A percentile compares a stretch with the other conserved stretches of the same genome.
These are phyloP conservation scores for Wallacemonas rigidus DNA, from an alignment of 208 protist genomes.

Conservation along the genomic window DNA sequence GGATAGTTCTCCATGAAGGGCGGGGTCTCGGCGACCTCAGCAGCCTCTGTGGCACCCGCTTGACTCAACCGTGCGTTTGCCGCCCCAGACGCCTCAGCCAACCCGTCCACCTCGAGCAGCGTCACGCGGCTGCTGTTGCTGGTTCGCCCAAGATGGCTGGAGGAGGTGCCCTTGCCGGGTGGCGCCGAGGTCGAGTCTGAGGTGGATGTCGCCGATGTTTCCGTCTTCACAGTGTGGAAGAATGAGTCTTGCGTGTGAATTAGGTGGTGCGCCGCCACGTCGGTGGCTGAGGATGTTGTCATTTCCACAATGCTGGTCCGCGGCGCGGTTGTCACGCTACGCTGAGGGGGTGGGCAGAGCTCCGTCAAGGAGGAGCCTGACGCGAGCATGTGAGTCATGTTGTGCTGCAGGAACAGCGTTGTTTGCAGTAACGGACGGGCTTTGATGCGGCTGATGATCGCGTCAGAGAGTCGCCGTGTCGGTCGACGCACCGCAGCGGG, in stretches of 20 bases:
- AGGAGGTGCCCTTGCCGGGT: background rate
- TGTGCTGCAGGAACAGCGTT: conserved; percentile 62
- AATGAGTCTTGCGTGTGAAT: conserved; percentile 3
- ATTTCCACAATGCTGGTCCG: background rate
- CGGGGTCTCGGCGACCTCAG: background rate
- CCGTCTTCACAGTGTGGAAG: background rate
- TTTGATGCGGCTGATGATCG: conserved; percentile 40
- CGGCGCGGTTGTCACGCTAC: background rate
- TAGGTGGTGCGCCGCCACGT: background rate
- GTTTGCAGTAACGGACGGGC: conserved; percentile 59
- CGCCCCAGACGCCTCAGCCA: background rate
- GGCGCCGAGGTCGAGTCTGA: conserved; percentile 7
- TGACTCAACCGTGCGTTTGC: background rate
- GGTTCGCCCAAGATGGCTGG: background rate
- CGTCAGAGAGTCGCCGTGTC: conserved; percentile 28
- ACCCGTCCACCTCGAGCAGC: background rate
- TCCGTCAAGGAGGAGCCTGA: background rate
- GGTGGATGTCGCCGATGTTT: background rate
- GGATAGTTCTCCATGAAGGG: conserved; percentile 8
- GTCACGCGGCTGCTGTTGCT: conserved; percentile 15
- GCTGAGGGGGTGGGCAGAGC: background rate
- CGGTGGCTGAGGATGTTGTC: background rate
- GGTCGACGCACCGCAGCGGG: background rate
- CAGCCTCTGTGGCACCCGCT: background rate
- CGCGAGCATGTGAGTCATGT: conserved; percentile 17